Conservation (phyloP, 805 yeast genomes). For the Sungouiozyma intestinalis region DNA sequence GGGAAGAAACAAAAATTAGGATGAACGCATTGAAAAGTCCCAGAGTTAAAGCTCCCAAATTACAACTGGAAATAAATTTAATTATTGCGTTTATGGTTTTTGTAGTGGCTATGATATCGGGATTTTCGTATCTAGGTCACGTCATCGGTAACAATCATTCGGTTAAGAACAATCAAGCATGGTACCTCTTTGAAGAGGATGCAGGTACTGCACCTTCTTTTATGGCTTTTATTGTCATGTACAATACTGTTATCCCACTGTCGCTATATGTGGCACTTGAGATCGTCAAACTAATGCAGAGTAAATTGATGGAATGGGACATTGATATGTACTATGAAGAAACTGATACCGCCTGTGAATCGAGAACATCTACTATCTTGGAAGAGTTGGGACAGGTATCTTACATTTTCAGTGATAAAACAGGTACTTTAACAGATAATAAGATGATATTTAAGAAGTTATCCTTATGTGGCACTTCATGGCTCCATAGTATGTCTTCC, state of each 20-base stretch:
- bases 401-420: slow-evolving; percentile 89
- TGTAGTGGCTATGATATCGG: slow-evolving; percentile 63
- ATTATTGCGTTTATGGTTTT: slow-evolving; percentile 83
- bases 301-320: slow-evolving; percentile 74
- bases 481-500: slow-evolving; percentile 59
- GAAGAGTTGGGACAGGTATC: slow-evolving; percentile 97
- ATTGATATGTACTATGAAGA: slow-evolving; percentile 86
- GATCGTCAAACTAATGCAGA: slow-evolving; percentile 81
- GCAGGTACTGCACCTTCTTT: slow-evolving; percentile 82
- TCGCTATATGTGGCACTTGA: slow-evolving; percentile 96
- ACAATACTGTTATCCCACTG: slow-evolving; percentile 88
- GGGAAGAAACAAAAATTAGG: slow-evolving; percentile 91
- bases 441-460: slow-evolving; percentile 85
- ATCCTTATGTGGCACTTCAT: slow-evolving; percentile 77
- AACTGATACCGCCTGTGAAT: slow-evolving; percentile 85
- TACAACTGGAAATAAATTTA: slow-evolving; percentile 71
- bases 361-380: slow-evolving; percentile 87
- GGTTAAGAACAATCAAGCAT: slow-evolving; percentile 35
- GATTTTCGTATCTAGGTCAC: slow-evolving; percentile 76
- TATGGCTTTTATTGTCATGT: slow-evolving; percentile 96
- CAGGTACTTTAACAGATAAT: slow-evolving; percentile 95
- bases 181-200: slow-evolving; percentile 69
- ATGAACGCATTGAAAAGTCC: slow-evolving; percentile 91
- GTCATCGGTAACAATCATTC: slow-evolving; percentile 36
- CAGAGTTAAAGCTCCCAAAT: slow-evolving; percentile 84